phyloP scores from a whole-genome alignment of 441 rosid species.

The Euphorbia neoarborescens region DNA sequence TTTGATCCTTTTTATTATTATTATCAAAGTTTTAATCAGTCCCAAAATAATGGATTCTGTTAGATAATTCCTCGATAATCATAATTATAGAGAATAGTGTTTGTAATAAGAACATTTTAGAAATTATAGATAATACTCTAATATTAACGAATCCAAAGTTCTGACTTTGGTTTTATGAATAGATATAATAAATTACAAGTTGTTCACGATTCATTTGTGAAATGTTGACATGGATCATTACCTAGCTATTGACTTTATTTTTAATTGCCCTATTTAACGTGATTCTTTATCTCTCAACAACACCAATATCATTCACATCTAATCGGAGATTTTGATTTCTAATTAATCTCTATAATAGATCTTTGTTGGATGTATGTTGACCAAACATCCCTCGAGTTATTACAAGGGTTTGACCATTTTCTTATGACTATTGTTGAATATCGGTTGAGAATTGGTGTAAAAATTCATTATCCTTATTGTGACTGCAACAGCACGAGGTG shows the following conservation, averaged over 20 bases:
- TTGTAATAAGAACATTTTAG: background rate
- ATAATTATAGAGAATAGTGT: background rate
- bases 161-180: background rate
- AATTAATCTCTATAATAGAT: too few species aligned
- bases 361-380: too few species aligned
- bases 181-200: background rate
- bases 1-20: too few species aligned
- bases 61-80: slow-evolving; percentile 46
- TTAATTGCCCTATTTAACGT: slow-evolving; percentile 71
- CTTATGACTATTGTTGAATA: too few species aligned
- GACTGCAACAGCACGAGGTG: too few species aligned
- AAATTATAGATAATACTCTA: background rate
- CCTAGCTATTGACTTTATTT: slow-evolving; percentile 74
- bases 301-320: slow-evolving; percentile 74
- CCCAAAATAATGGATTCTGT: slow-evolving; percentile 42
- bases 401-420: too few species aligned
- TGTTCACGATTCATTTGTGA: background rate
- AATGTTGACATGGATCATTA: too few species aligned
- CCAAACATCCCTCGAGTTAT: too few species aligned
- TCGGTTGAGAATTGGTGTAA: too few species aligned
- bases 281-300: slow-evolving; percentile 82
- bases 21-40: too few species aligned
- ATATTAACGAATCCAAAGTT: background rate
- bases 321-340: slow-evolving; percentile 52
- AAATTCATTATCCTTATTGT: too few species aligned